Conservation (phyloP, 768 basidiomycete genomes). For the Lentinus brumalis region DNA sequence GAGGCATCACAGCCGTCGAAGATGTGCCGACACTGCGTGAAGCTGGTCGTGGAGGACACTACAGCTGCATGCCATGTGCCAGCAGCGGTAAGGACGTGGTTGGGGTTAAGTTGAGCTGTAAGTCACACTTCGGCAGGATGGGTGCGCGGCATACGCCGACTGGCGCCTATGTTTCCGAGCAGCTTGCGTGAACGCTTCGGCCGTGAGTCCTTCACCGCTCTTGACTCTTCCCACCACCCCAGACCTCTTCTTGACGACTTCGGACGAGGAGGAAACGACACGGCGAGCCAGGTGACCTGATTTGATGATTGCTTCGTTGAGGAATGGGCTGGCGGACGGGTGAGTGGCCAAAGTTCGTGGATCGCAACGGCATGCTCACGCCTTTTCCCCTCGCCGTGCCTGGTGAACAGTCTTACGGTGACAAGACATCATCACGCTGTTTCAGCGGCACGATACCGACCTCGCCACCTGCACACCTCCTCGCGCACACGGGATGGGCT, state of each 20-base stretch:
- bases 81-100: too few species aligned
- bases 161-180: conserved; percentile 4
- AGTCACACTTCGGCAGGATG: too few species aligned
- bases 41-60: too few species aligned
- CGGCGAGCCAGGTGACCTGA: not conserved
- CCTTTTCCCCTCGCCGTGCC: not conserved
- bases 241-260: not conserved
- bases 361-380: not conserved
- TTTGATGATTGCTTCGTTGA: conserved; percentile 43
- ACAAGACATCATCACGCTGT: conserved; percentile 11
- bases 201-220: not conserved
- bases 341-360: conserved; percentile 15
- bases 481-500: not conserved
- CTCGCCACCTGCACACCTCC: not conserved
- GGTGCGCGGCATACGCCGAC: not conserved
- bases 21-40: too few species aligned
- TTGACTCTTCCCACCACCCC: not conserved
- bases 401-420: conserved; percentile 15
- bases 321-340: conserved; percentile 43
- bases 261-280: not conserved
- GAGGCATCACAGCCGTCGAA: too few species aligned
- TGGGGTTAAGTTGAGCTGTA: too few species aligned
- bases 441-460: not conserved
- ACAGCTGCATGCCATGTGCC: too few species aligned
- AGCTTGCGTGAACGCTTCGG: conserved; percentile 17